phyloP scores from a whole-genome alignment of 805 yeast species.

The Schwanniomyces vanrijiae region DNA sequence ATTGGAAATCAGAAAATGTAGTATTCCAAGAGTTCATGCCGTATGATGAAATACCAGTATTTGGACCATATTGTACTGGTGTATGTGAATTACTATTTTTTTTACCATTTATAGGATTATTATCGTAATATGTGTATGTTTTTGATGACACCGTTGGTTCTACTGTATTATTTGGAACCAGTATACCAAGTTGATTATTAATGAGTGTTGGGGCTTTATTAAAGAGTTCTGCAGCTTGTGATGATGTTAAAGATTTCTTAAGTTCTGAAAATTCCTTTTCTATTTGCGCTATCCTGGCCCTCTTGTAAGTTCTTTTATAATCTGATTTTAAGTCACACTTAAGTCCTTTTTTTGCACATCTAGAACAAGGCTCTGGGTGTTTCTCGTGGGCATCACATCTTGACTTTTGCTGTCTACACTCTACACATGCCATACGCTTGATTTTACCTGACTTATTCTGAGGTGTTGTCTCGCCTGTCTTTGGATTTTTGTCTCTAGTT shows the following conservation, averaged over 20 bases:
- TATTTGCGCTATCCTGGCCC: constrained; percentile 81
- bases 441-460: constrained; percentile 17
- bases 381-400: constrained; percentile 81
- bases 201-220: constrained; percentile 23
- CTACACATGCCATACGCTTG: constrained; percentile 85
- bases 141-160: neutral
- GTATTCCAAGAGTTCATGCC: neutral
- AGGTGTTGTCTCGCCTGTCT: constrained; percentile 4
- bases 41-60: neutral
- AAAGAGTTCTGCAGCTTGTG: constrained; percentile 32
- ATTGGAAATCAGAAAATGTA: neutral
- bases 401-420: constrained; percentile 94
- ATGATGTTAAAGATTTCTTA: constrained; percentile 48
- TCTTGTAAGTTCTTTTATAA: constrained; percentile 85
- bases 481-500: constrained; percentile 1
- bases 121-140: neutral
- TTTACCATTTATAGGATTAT: neutral
- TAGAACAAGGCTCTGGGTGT: constrained; percentile 76
- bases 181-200: constrained; percentile 3
- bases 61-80: neutral
- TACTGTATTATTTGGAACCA: neutral
- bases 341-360: constrained; percentile 72
- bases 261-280: constrained; percentile 78
- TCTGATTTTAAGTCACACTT: constrained; percentile 74
- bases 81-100: neutral